Base-by-base conservation (phyloP, 371 early-diverging fungal species). In the Rhizopus delemar region DNA sequence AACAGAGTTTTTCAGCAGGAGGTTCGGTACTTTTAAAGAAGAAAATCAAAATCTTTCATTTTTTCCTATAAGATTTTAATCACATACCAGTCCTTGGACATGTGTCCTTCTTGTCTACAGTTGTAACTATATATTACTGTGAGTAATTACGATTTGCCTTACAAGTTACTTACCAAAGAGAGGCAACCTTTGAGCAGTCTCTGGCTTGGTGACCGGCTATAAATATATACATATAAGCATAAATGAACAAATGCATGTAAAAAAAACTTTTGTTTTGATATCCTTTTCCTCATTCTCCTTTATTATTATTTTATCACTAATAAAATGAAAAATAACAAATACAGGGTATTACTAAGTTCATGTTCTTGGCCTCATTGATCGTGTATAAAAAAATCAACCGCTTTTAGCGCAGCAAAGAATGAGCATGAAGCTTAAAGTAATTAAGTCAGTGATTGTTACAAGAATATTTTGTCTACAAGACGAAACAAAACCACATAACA, bases 191-290 rank as follows among this genome's bases (percentile, higher is more conserved):
- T 56, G 65, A 53, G 71, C 87, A 87, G 45, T 85, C 85, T 62
- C 74, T 77, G 41, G 87, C 85, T 74, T 83, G 83, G 60, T 87
- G 87, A 66, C 84, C 87, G 63, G 72, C 86, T 86, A 67, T 70
- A 41, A 56, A 62, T 46, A 61, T 6, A 58, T 16, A 43, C 5
- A 15, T 29, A 48, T 62, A 49, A 60, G 59, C 34, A 65, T 34
- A 32, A 60, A 8, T 15, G 48, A 28, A 8, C 31, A 48, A 29
- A 9, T 29, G 12, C 13, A 43, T 13, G 11, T 13, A 43, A n/a
- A 43, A n/a, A 5, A 5, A 13, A 13, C 43, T 43, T n/a, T 43
- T n/a, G 5, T 8, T n/a, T 48, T 29, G 8, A 22, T 7, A 28
- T 7, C 29, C 7, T n/a, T 12, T 28, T 29, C 48, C 12, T 28